Base-by-base conservation (phyloP, 2,329 filamentous ascomycete genomes). In the Penicillium sp. region DNA sequence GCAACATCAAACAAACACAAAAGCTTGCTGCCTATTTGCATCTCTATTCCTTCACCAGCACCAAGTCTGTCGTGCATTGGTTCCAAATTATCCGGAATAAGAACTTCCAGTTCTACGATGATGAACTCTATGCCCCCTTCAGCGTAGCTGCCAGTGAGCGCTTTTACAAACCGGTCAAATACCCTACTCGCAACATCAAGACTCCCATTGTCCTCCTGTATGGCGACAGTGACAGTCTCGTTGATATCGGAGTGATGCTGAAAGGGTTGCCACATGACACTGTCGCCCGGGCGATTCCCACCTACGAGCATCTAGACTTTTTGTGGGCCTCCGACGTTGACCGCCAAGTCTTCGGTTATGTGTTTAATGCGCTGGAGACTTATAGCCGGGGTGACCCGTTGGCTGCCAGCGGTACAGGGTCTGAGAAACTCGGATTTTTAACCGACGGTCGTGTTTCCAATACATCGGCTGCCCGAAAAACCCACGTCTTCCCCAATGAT, bases 1-100 rank as follows among this genome's bases (percentile, higher is more conserved):
- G 81, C 58, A 99, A 97, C 73, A 97, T 99, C 61, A 86, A 86
- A 9, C 78, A 86, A 0, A 87, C 89, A 57, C 94, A 99, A 75
- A 99, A 99, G 72, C 84, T 99, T 19, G 94, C 94, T 2, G 92
- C 92, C 1, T 99, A 99, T 72, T 89, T 93, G 10, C 94, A 99
- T 77, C 80, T 99, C 0, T 99, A 96, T 78, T 97, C 93, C 0
- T 97, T 93, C 73, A 97, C 93, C 0, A 96, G 91, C 73, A 96
- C 92, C 57, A 99, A 99, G 77, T 93, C 89, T 21, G 92, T 99
- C 9, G 94, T 99, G 0, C 94, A 99, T 73, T 99, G 94, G 94
- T 99, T 99, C 74, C 94, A 99, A 73, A 97, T 99, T 71, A 99
- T 99, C 68, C 89, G 94, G 63, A 97, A 93, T 69, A 90, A 91